Base-by-base conservation (phyloP, 2,329 filamentous ascomycete species). In the Fusarium beomiforme region DNA sequence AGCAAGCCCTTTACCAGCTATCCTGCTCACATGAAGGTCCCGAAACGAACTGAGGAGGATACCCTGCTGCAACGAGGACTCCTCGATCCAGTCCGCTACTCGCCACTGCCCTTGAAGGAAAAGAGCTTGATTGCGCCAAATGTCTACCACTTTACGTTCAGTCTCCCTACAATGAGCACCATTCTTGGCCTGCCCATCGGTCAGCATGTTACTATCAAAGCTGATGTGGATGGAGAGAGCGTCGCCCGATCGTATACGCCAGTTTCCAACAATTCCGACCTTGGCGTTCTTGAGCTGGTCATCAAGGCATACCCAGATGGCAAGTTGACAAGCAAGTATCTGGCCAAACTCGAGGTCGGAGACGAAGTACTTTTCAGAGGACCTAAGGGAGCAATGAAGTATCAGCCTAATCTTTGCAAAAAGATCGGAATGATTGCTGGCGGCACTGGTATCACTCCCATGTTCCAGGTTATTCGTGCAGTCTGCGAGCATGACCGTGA, bases 401-500 rank as follows among this genome's bases (percentile, higher is more conserved):
- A 89, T 75, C 76, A 74, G 12, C 81, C 79, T 9, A 81, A 80
- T 0, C 77, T 83, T 8, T 80, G 79, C 54, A 81, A 79, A 67
- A 78, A 80, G 39, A 83, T 89, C n/a, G 86, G 86, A 50, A 89
- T 89, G 87, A 75, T 89, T 4, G 86, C 85, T 1, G 87, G 87
- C 5, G 79, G 79, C 1, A 80, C 79, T 0, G 79, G 79, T 6
- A 79, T 80, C 11, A 80, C 44, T 1, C 79, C 79, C 2, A 79
- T 81, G 78, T 81, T 75, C 65, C 89, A 91, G 75, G 78, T 91
- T 7, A 90, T 91, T 70, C 85, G 88, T 6, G 88, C 88, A 42
- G 88, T 91, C 57, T 89, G 88, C 75, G 88, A 90, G 70, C 86
- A 91, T 60, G 81, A 85, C 23, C 79, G 78, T 12, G 90, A 91